Evolutionary conservation across 2,329 filamentous ascomycete genomes (phyloP).

Genomic region (Alternaria ventricosa): DNA sequence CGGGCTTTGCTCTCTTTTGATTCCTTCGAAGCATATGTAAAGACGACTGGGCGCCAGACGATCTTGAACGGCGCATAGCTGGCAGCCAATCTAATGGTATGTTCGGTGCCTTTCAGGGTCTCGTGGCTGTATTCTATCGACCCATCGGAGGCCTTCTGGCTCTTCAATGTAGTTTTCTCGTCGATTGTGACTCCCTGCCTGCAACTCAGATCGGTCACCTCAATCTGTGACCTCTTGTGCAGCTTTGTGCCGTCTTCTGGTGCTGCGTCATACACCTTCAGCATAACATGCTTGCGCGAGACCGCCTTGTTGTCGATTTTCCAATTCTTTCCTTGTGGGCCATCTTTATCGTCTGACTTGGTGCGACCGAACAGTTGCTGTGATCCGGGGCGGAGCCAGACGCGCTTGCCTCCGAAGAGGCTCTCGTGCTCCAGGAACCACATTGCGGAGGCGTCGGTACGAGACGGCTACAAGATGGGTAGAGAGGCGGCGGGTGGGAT

Average conservation of each 20-base stretch:
- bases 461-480: not conserved
- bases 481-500: not conserved
- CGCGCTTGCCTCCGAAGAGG: slow-evolving; percentile 65
- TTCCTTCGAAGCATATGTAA: slow-evolving; percentile 79
- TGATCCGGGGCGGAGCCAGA: slow-evolving; percentile 87
- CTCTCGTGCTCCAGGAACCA: slow-evolving; percentile 64
- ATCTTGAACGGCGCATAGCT: slow-evolving; percentile 72
- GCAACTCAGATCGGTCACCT: slow-evolving; percentile 76
- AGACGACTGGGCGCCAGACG: slow-evolving; percentile 78
- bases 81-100: slow-evolving; percentile 74
- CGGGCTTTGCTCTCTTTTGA: slow-evolving; percentile 60
- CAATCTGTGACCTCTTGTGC: slow-evolving; percentile 71
- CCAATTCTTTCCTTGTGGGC: slow-evolving; percentile 44
- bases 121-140: slow-evolving; percentile 33
- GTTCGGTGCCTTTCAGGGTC: slow-evolving; percentile 50
- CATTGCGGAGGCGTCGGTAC: slow-evolving; percentile 44
- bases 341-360: slow-evolving; percentile 60
- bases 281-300: slow-evolving; percentile 84
- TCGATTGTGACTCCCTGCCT: slow-evolving; percentile 85
- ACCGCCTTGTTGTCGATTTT: slow-evolving; percentile 81
- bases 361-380: slow-evolving; percentile 86
- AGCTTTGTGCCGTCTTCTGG: slow-evolving; percentile 71
- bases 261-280: slow-evolving; percentile 71
- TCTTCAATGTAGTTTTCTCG: slow-evolving; percentile 69
- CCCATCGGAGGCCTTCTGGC: slow-evolving; percentile 56